A percentile compares a stretch with the other conserved stretches of the same genome.
These are phyloP conservation scores for Harringtonia aguacate DNA, from an alignment of 2,329 filamentous ascomycete species.

Conservation along the genomic window DNA sequence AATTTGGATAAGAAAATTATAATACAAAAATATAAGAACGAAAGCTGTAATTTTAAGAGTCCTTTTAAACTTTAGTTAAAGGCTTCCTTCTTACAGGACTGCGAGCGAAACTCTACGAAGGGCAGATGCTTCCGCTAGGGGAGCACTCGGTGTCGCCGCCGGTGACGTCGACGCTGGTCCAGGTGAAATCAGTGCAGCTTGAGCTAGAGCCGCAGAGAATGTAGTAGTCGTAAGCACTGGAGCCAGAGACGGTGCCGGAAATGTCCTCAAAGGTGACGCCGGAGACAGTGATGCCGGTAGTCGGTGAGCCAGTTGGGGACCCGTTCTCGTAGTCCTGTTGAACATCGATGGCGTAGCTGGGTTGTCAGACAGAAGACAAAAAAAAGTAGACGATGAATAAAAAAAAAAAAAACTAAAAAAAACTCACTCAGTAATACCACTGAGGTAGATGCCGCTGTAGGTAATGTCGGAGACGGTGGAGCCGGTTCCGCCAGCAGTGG, in stretches of 20 bases:
- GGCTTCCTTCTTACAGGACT: too few relatives aligned
- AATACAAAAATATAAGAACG: too few relatives aligned
- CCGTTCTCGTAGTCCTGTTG: slow-evolving; percentile 46
- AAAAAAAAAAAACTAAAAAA: not conserved
- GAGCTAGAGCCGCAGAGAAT: slow-evolving; percentile 22
- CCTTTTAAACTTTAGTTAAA: too few relatives aligned
- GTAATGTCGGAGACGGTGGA: slow-evolving; percentile 35
- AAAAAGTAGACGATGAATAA: not conserved
- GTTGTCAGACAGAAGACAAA: slow-evolving; percentile 1
- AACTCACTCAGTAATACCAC: slow-evolving; percentile 22
- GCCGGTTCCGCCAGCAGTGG: slow-evolving; percentile 38
- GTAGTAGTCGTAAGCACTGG: slow-evolving; percentile 20
- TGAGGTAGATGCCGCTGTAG: slow-evolving; percentile 40
- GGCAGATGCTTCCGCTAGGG: slow-evolving; percentile 1
- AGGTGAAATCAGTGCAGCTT: slow-evolving; percentile 1
- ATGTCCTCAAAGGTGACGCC: slow-evolving; percentile 17
- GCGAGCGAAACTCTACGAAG: slow-evolving; percentile 1
- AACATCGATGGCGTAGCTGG: slow-evolving; percentile 43
- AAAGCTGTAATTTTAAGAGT: too few relatives aligned
- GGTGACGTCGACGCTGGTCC: not conserved
- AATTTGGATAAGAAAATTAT: too few relatives aligned
- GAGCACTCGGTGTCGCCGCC: not conserved
- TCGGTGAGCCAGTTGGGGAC: slow-evolving; percentile 26
- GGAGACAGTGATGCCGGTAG: slow-evolving; percentile 35
- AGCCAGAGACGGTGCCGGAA: slow-evolving; percentile 20